Evolutionary conservation across 1,284 basidiomycete species (phyloP), one percentile per base, ranked within the genome.

Genomic region (Boletus calvinii): DNA sequence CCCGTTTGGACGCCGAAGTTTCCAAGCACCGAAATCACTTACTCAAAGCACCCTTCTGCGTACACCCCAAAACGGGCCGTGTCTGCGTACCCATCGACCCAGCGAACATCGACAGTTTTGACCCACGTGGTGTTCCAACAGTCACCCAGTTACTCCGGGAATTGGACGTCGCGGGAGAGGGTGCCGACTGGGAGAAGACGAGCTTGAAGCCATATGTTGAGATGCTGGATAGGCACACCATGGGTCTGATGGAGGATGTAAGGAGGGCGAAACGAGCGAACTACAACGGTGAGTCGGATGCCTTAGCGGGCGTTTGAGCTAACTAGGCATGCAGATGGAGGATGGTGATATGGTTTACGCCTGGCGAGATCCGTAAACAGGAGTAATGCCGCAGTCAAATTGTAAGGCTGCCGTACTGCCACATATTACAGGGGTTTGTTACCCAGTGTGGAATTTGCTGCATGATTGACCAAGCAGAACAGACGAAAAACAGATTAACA

Each of bases 21-120:
- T 95, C 94, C 2, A 97, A 98, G 66, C 93, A 96, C 65, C 81
- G 94, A 52, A 99, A 99, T 74, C 97, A 99, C 74, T 80, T 99
- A 75, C 84, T 99, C 56, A 99, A 99, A 72, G 88, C 93, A 24
- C 97, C 97, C 0, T 99, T 99, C 72, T 97, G 94, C 66, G 78
- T 99, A 0, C 96, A 99, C 71, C 96, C 97, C 0, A 93, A 93
- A 56, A 99, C 97, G 1, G 95, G 95, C 1, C 84, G 94, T 37
- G 85, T 99, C 10, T 99, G 96, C 70, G 92, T 99, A 0, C 97
- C 97, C 1, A 77, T 99, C 29, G 88, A 97, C 63, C 89, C 93
- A 2, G 73, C 73, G 31, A 70, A 73, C 31, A 83, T 96, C n/a
- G 84, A 92, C 50, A 74, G 81, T 0, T 99, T 99, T 65, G 85